Evolutionary conservation across 768 basidiomycete genomes (phyloP), one percentile per base, ranked within the genome.

Genomic region (Candolleomyces efflorescens): DNA sequence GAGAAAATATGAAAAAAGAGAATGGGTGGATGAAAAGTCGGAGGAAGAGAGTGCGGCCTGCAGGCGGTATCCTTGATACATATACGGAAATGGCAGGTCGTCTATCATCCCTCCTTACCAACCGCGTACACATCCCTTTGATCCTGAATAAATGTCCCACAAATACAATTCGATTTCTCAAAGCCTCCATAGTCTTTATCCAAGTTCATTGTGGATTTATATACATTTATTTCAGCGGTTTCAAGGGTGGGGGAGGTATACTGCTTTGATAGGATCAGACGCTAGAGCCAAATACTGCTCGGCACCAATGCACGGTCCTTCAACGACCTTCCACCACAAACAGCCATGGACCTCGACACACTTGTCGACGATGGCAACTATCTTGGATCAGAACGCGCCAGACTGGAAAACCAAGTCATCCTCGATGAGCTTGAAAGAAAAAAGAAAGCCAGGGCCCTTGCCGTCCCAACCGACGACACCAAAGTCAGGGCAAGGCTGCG

Each of bases 341-440:
- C 49, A 27, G 32, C 49, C 63, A 79, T 90, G 60, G 89, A 89
- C 0, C 80, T 84, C 59, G 90, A 92, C 63, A 87, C 81, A 2
- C 80, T 92, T 44, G 76, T 83, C 62, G 89, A 92, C 72, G 90
- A 92, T 79, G 87, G 85, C 9, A 85, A 84, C 68, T 89, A 88
- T 65, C 67, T 83, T 20, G 85, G 87, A 59, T 81, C 88, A 11
- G 90, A 92, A 62, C 75, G 90, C 43, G 90, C 89, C 56, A 79
- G 84, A 63, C 69, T 85, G 53, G 90, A 92, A 71, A 92, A 94
- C 76, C 86, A 89, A 66, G 88, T 89, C 62, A 85, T 98, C 54
- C 79, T 98, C 48, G 91, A 93, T 68, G 94, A 97, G 72, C 85
- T 99, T n/a, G 97, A 99, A 69, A 83, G 95, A 63, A 97, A 96